Evolutionary conservation across 2,329 filamentous ascomycete genomes (phyloP), one percentile per base, ranked within the genome.

Genomic region (Orbilia oligospora): DNA sequence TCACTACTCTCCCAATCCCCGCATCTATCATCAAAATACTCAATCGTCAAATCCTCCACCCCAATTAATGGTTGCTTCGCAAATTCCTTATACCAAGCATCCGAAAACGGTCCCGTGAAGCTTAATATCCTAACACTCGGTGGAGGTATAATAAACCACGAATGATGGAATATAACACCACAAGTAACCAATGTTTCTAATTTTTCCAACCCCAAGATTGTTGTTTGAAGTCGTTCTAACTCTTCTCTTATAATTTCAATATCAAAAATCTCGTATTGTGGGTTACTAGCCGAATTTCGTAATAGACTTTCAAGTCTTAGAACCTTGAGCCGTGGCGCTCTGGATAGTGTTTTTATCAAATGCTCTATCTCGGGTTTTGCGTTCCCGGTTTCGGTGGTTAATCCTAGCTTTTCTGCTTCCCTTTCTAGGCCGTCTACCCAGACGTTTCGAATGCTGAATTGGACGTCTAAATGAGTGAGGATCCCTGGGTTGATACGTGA

Each of bases 141-240:
- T 18, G 63, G 63, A 2, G 63, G 63, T 22, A 38, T 10, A 20
- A 66, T 12, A 12, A 66, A 66, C 30, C 44, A 66, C 14, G 41
- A 49, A 27, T 49, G 18, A n/a, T 66, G 63, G 18, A 66, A 66
- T 0, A 66, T 36, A 36, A 66, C 46, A 53, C 63, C 63, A 10
- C 1, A 16, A 10, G 53, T 27, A 20, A 22, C 0, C 46, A 66
- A 24, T 1, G 46, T 49, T 10, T 51, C 41, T 24, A 66, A 18
- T 5, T 36, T 49, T 12, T 66, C 24, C 24, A 66, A 18, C 4
- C 30, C 18, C 10, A 22, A n/a, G 10, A 66, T 36, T 16, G 14
- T 9, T 10, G 2, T 1, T n/a, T 66, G 63, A 27, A 66, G 36
- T 14, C 9, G 0, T 22, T 2, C 10, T 12, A 61, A 24, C 2